Evolutionary conservation across 2,329 filamentous ascomycete genomes (phyloP).

Genomic region (Apiospora arundinis): DNA sequence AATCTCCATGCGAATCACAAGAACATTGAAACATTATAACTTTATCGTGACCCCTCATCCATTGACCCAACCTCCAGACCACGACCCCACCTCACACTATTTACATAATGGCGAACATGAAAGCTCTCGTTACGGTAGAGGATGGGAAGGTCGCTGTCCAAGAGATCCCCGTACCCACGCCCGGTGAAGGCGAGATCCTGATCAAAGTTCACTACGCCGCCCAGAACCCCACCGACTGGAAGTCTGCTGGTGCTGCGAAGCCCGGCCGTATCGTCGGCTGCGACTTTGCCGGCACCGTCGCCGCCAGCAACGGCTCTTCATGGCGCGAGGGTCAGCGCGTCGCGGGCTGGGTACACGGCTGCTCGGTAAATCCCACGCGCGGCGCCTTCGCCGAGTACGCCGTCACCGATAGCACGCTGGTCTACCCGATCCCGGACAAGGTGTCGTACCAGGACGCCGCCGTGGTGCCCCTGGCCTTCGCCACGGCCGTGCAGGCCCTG

Average conservation of each 20-base stretch:
- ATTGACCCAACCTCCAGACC: background rate
- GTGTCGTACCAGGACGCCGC: slow-evolving; percentile 38
- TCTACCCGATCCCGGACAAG: slow-evolving; percentile 37
- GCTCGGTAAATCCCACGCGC: slow-evolving; percentile 32
- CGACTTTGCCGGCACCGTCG: slow-evolving; percentile 43
- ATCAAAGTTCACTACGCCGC: slow-evolving; percentile 41
- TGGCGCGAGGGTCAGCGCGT: slow-evolving; percentile 42
- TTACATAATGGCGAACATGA: slow-evolving; percentile 36
- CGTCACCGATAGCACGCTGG: slow-evolving; percentile 35
- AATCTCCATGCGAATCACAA: background rate
- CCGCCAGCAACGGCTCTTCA: slow-evolving; percentile 37
- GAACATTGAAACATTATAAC: background rate
- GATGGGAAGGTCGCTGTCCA: slow-evolving; percentile 39
- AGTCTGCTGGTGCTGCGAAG: slow-evolving; percentile 27
- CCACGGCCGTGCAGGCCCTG: slow-evolving; percentile 48
- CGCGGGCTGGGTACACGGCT: slow-evolving; percentile 42
- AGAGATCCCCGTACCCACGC: slow-evolving; percentile 38
- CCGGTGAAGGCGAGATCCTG: slow-evolving; percentile 41
- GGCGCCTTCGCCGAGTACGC: slow-evolving; percentile 41
- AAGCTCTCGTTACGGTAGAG: slow-evolving; percentile 45
- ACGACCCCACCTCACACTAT: background rate
- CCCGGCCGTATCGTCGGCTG: slow-evolving; percentile 40
- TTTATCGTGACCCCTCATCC: background rate
- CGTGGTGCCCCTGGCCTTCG: slow-evolving; percentile 46
- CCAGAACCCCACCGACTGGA: slow-evolving; percentile 46